Conservation (phyloP, 768 basidiomycete species). For the Chlorophyllum brunneum region DNA sequence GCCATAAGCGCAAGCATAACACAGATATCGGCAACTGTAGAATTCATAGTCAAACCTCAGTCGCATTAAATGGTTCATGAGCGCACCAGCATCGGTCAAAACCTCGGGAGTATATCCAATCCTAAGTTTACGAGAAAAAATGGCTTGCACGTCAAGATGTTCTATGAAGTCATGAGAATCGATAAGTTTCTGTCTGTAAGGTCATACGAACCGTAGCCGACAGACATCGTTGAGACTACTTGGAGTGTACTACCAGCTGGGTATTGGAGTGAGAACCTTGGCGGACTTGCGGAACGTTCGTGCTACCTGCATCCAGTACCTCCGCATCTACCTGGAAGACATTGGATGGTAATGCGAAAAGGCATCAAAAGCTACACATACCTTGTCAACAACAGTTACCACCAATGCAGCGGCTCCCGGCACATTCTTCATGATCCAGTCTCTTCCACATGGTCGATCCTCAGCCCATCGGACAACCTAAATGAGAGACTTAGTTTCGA, state of each 20-base stretch:
- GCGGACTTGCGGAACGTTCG: neutral
- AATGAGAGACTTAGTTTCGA: neutral
- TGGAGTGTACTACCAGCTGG: conserved; percentile 73
- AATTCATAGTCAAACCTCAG: neutral
- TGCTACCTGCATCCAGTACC: conserved; percentile 54
- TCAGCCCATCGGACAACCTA: conserved; percentile 45
- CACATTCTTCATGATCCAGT: conserved; percentile 74
- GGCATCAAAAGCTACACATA: conserved; percentile 18
- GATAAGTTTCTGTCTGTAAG: neutral
- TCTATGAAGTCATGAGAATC: conserved; percentile 41
- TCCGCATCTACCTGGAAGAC: conserved; percentile 63
- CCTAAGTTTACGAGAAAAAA: conserved; percentile 57
- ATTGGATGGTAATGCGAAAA: neutral
- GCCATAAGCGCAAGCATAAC: conserved; percentile 96
- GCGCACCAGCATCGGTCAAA: conserved; percentile 81
- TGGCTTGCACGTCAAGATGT: conserved; percentile 65
- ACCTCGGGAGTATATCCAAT: conserved; percentile 94
- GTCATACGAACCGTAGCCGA: conserved; percentile 65
- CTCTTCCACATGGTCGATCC: conserved; percentile 50
- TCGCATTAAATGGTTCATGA: neutral
- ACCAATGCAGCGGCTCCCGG: conserved; percentile 60
- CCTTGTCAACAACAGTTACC: conserved; percentile 72
- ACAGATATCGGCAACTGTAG: conserved; percentile 79
- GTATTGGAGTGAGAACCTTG: neutral
- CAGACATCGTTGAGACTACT: conserved; percentile 92